These are phyloP conservation scores for Rosa chinensis DNA, from an alignment of 306 rosid genomes.

Conservation along the genomic window DNA sequence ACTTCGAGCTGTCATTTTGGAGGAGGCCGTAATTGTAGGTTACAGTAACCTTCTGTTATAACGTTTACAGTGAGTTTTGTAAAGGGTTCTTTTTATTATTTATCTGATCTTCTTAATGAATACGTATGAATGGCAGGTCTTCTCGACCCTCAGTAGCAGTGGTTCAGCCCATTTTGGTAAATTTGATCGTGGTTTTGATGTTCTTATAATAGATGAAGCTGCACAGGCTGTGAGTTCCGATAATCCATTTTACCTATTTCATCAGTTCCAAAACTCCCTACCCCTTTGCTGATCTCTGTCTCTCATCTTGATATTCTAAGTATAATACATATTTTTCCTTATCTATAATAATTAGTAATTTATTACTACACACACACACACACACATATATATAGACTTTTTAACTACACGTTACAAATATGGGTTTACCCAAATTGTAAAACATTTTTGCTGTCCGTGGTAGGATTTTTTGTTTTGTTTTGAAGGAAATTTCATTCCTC, in stretches of 20 bases:
- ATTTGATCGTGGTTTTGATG: slow-evolving; percentile 82
- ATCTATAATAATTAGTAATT: background rate
- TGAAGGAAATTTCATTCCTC: too few species aligned
- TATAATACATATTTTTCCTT: background rate
- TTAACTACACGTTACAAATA: too few species aligned
- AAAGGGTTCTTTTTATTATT: background rate
- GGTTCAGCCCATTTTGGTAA: slow-evolving; percentile 74
- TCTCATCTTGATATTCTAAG: background rate
- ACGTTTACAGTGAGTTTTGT: background rate
- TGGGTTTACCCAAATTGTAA: too few species aligned
- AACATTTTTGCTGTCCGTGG: too few species aligned
- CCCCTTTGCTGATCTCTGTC: background rate
- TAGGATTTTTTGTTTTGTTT: too few species aligned
- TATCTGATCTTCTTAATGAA: background rate
- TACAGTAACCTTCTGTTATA: slow-evolving; percentile 21
- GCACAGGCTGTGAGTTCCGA: slow-evolving; percentile 88
- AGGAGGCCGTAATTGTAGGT: slow-evolving; percentile 86
- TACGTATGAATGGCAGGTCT: slow-evolving; percentile 65
- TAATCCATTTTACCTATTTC: background rate
- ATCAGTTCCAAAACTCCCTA: background rate
- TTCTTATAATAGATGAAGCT: slow-evolving; percentile 95
- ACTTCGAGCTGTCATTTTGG: slow-evolving; percentile 69
- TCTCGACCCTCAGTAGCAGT: slow-evolving; percentile 94
- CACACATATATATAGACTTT: too few species aligned
- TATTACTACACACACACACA: background rate